phyloP scores from a whole-genome alignment of 2,329 filamentous ascomycete genomes.

The Hypomyces rosellus region DNA sequence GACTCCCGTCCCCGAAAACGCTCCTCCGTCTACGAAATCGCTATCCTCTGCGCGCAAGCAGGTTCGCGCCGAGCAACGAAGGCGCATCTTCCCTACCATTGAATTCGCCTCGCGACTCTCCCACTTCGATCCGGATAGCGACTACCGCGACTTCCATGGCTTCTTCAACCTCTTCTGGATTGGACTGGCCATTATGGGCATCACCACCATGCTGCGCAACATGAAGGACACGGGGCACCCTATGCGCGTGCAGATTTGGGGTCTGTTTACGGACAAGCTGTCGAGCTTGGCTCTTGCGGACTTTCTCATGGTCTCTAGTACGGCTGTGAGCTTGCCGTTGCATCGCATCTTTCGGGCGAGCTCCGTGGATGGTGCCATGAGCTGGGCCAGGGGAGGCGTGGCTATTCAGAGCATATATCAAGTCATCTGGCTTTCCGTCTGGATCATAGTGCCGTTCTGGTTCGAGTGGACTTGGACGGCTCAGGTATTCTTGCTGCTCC shows the following conservation, averaged over 20 bases:
- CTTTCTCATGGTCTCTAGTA: conserved; percentile 74
- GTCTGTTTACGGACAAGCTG: conserved; percentile 78
- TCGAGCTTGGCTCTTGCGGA: conserved; percentile 83
- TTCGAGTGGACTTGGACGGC: conserved; percentile 94
- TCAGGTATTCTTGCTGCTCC: conserved; percentile 88
- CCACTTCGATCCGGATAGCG: conserved; percentile 88
- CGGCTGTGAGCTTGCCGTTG: conserved; percentile 64
- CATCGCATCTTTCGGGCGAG: conserved; percentile 59
- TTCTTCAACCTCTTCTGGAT: conserved; percentile 99
- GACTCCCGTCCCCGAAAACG: conserved; percentile 80
- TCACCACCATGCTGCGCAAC: conserved; percentile 88
- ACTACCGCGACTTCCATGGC: conserved; percentile 90
- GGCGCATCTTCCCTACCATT: conserved; percentile 85
- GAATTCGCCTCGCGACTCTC: conserved; percentile 87
- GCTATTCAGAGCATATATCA: conserved; percentile 79
- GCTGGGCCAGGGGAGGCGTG: conserved; percentile 75
- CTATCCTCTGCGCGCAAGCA: conserved; percentile 81
- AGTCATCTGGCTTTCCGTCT: conserved; percentile 68
- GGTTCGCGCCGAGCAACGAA: conserved; percentile 71
- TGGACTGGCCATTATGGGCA: conserved; percentile 90
- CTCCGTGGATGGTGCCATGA: conserved; percentile 46
- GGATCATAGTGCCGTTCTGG: conserved; percentile 79
- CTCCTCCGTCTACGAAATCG: conserved; percentile 83
- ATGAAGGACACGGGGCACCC: conserved; percentile 89
- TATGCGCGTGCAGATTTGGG: conserved; percentile 80